A percentile compares a stretch with the other conserved stretches of the same genome.
Evolutionary conservation across 805 yeast genomes (phyloP).

Genomic region (Ogataea pilisensis): DNA sequence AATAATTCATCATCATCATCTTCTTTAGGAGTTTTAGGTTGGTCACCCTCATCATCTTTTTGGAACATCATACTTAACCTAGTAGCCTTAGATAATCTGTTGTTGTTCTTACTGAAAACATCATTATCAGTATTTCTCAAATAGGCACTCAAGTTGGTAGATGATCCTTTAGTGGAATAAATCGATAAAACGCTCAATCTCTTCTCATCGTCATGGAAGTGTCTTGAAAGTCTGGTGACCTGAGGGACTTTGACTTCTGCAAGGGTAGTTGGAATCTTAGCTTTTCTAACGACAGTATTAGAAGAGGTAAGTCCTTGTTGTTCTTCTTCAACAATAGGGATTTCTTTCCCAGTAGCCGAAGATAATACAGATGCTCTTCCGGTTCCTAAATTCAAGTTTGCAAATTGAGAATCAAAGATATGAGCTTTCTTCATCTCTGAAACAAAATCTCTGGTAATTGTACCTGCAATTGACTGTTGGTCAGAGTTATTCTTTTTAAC

Average conservation of each 20-base stretch:
- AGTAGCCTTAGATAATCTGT: conserved; percentile 20
- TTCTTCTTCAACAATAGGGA: conserved; percentile 11
- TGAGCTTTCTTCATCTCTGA: conserved; percentile 41
- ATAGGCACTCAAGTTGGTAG: conserved; percentile 49
- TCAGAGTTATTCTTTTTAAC: conserved; percentile 13
- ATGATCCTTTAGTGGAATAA: conserved; percentile 65
- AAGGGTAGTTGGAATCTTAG: conserved; percentile 43
- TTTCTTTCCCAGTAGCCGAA: conserved; percentile 4
- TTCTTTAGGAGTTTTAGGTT: conserved; percentile 5
- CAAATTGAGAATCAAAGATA: conserved; percentile 40
- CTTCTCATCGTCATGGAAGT: conserved; percentile 58
- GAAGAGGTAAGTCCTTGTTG: conserved; percentile 8
- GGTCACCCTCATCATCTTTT: conserved; percentile 20
- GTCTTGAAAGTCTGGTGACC: conserved; percentile 63
- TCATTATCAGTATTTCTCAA: conserved; percentile 24
- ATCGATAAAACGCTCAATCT: conserved; percentile 69
- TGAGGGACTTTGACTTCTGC: conserved; percentile 67
- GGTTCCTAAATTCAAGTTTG: neutral
- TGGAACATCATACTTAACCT: conserved; percentile 28
- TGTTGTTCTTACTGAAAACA: conserved; percentile 4
- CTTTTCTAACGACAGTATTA: conserved; percentile 18
- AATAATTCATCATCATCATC: conserved; percentile 23
- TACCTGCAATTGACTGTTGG: conserved; percentile 10
- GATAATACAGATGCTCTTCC: neutral
- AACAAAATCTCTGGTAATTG: conserved; percentile 41